Evolutionary conservation across 768 basidiomycete genomes (phyloP).

Genomic region (Agaricus sinodeliciosus): DNA sequence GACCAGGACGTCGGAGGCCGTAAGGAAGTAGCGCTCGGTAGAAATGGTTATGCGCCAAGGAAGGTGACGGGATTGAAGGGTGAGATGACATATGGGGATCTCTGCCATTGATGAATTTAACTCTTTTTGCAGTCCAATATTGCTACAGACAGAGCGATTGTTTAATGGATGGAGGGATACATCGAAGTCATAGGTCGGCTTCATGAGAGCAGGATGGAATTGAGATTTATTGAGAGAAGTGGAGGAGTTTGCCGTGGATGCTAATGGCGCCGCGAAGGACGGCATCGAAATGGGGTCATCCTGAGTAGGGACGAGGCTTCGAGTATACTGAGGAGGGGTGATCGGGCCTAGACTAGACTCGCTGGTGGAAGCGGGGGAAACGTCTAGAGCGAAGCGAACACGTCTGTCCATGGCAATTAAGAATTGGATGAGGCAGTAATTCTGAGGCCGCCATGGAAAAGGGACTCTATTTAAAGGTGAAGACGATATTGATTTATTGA

Average conservation of each 20-base stretch:
- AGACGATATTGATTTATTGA: neutral
- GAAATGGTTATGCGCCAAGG: conserved; percentile 2
- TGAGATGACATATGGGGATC: neutral
- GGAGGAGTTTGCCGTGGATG: neutral
- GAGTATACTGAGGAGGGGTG: neutral
- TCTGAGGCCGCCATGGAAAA: too few relatives aligned
- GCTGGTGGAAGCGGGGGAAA: conserved; percentile 1
- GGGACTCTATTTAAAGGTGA: too few relatives aligned
- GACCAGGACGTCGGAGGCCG: neutral
- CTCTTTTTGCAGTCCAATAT: neutral
- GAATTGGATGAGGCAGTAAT: too few relatives aligned
- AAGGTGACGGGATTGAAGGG: conserved; percentile 2
- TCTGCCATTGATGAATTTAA: neutral
- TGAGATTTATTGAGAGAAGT: neutral
- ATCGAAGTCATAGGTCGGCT: neutral
- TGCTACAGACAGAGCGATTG: neutral
- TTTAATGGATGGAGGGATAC: neutral
- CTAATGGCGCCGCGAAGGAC: neutral
- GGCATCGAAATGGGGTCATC: neutral
- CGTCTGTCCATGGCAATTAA: neutral
- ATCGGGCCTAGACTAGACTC: conserved; percentile 4
- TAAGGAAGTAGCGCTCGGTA: neutral
- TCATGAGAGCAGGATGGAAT: neutral
- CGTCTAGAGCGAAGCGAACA: conserved; percentile 1
- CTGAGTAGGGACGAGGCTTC: neutral